Base-by-base conservation (phyloP, 306 rosid genomes). In the Quillaja saponaria region DNA sequence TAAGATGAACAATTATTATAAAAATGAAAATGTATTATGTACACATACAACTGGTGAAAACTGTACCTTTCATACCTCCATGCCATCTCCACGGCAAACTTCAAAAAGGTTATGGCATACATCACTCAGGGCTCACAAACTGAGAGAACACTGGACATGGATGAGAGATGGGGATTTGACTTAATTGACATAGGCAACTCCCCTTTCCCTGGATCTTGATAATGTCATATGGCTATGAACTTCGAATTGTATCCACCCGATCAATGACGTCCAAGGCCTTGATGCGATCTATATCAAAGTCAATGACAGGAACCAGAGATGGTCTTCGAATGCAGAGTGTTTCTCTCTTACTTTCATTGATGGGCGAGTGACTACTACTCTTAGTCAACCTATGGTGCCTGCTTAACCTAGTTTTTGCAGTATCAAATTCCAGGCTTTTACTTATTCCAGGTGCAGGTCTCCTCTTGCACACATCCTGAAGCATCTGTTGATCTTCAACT, bases 401-500 rank as follows among this genome's bases (percentile, higher is more conserved):
- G 67, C 85, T 77, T 69, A 88, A 74, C 80, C 91, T 89, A 40
- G 67, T 76, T 71, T 78, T 87, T 19, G 78, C 81, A 7, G 87
- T 83, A 78, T 63, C 86, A 48, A 94, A 90, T 69, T 94, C 97
- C 64, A 87, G 99, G 75, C 99, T 94, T 85, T 94, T 94, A 15
- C 97, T 94, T 44, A 89, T 90, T 57, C 96, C 99, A 0, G 97
- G 99, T 0, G 97, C 89, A 33, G 80, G 80, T 71, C 85, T 92
- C 76, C 95, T 73, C 84, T 85, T 86, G 48, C 83, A 78, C 13
- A 89, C 99, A 3, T 89, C 85, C 11, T 75, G 76, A 49, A 94
- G 99, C 97, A 94, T 89, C 71, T 90, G 95, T 64, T 83, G 88
- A 62, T 94, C 99, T 82, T 94, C 97, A 3, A 90, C 46, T 0